Conservation (phyloP, 495 filamentous ascomycete genomes). For the Penicillium psychrofluorescens region DNA sequence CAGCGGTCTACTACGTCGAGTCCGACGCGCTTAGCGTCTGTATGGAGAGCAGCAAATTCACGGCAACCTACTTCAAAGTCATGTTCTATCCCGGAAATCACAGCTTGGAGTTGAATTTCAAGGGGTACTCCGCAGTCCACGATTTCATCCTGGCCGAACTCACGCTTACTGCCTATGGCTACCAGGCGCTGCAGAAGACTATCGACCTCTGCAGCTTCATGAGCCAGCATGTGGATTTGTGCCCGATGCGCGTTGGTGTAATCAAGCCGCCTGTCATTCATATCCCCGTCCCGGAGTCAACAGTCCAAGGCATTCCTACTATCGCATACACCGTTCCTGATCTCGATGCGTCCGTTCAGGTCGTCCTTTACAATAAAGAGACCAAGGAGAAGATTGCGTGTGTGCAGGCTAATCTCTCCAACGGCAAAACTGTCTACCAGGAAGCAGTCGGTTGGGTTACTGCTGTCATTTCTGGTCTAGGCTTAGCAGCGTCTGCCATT, state of each 20-base stretch:
- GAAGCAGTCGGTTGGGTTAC: slow-evolving; percentile 81
- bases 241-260: slow-evolving; percentile 85
- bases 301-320: slow-evolving; percentile 30
- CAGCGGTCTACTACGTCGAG: slow-evolving; percentile 45
- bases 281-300: slow-evolving; percentile 47
- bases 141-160: slow-evolving; percentile 79
- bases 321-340: slow-evolving; percentile 89
- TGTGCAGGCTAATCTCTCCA: slow-evolving; percentile 79
- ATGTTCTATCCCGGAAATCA: slow-evolving; percentile 70
- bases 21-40: slow-evolving; percentile 75
- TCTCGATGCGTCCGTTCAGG: slow-evolving; percentile 74
- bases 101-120: slow-evolving; percentile 65
- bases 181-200: slow-evolving; percentile 51
- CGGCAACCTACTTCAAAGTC: slow-evolving; percentile 77
- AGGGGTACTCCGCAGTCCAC: slow-evolving; percentile 75
- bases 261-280: slow-evolving; percentile 65
- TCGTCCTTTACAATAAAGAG: slow-evolving; percentile 61
- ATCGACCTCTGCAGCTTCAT: slow-evolving; percentile 70
- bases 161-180: slow-evolving; percentile 75
- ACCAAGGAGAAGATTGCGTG: slow-evolving; percentile 64
- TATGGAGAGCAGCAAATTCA: slow-evolving; percentile 70
- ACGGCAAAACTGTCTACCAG: slow-evolving; percentile 87
- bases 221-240: slow-evolving; percentile 58
- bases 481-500: slow-evolving; percentile 70
- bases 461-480: slow-evolving; percentile 75